These are phyloP conservation scores for Malus sylvestris DNA, from an alignment of 306 rosid genomes.

Conservation along the genomic window DNA sequence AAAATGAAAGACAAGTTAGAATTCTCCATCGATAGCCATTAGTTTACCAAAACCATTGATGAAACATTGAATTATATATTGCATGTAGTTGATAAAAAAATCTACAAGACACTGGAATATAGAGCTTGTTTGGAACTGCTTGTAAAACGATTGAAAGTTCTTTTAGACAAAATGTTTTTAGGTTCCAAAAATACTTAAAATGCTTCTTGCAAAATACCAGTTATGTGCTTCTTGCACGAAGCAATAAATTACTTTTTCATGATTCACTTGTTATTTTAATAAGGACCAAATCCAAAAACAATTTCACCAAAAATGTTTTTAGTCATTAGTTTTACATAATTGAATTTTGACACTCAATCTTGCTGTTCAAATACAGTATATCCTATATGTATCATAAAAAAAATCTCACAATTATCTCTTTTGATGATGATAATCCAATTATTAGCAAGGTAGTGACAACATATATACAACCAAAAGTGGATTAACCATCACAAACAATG, in stretches of 20 bases:
- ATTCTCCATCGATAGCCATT: not conserved
- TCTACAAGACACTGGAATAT: not conserved
- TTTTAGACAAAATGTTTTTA: too few species aligned
- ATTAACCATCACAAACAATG: not conserved
- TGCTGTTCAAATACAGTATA: not conserved
- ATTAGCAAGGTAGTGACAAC: not conserved
- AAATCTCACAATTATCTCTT: not conserved
- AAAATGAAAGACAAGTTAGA: not conserved
- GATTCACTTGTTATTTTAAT: too few species aligned
- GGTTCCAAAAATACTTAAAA: too few species aligned
- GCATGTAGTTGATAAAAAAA: not conserved
- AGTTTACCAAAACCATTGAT: not conserved
- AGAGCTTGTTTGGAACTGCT: too few species aligned
- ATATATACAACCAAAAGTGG: not conserved
- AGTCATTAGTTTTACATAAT: not conserved
- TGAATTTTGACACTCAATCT: not conserved
- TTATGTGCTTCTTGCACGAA: too few species aligned
- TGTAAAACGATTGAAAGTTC: too few species aligned
- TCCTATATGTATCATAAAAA: not conserved
- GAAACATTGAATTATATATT: too few species aligned
- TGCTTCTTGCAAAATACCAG: too few species aligned
- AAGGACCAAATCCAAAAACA: too few species aligned
- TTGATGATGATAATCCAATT: not conserved
- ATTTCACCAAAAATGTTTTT: too few species aligned
- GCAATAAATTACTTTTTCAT: too few species aligned